Evolutionary conservation across 2,329 filamentous ascomycete species (phyloP).

Genomic region (Paraphaeosphaeria minitans): DNA sequence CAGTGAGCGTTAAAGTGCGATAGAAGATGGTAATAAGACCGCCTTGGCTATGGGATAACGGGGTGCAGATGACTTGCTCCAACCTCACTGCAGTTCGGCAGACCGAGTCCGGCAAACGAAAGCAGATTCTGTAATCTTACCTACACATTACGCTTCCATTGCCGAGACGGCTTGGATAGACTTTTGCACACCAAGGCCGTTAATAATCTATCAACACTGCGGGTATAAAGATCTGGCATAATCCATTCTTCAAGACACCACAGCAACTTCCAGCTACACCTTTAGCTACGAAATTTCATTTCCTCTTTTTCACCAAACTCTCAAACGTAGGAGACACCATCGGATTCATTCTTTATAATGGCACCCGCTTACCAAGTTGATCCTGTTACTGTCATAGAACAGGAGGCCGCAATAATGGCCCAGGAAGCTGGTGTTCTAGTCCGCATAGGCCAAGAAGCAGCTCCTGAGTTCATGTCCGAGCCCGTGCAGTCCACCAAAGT

Average conservation of each 20-base stretch:
- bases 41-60: slow-evolving; percentile 1
- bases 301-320: not conserved
- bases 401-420: not conserved
- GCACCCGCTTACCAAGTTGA: not conserved
- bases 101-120: not conserved
- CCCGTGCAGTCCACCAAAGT: not conserved
- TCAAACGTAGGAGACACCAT: not conserved
- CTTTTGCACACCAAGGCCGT: too few relatives aligned
- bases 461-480: not conserved
- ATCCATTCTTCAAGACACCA: too few relatives aligned
- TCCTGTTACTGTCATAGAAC: too few relatives aligned
- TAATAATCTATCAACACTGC: not conserved
- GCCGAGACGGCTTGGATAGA: too few relatives aligned
- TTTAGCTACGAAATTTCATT: not conserved
- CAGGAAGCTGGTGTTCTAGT: not conserved
- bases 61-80: slow-evolving; percentile 1
- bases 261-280: too few relatives aligned
- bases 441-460: not conserved
- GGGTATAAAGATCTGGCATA: too few relatives aligned
- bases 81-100: too few relatives aligned
- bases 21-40: not conserved
- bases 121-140: not conserved
- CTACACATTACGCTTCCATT: not conserved
- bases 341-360: not conserved
- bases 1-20: not conserved